phyloP scores from a whole-genome alignment of 345 rosid genomes.

The Pistacia vera region DNA sequence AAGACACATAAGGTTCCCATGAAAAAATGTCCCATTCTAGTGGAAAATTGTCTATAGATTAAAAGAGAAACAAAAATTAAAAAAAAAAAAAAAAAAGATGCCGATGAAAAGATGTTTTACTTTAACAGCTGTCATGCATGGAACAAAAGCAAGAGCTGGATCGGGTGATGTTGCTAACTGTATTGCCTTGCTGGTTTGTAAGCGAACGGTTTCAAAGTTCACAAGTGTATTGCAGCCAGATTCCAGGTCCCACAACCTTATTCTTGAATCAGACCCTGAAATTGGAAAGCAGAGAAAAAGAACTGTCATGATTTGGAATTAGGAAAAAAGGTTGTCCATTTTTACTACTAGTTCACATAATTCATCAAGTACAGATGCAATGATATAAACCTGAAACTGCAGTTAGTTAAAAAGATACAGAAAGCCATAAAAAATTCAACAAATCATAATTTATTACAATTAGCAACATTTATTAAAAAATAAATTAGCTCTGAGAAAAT shows the following conservation, averaged over 20 bases:
- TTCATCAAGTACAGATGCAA: neutral
- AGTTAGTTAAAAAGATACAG: neutral
- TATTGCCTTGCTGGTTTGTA: slow-evolving; percentile 75
- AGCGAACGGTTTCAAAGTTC: slow-evolving; percentile 83
- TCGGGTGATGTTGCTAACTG: slow-evolving; percentile 69
- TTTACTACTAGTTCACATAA: neutral
- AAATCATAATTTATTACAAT: neutral
- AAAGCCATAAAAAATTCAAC: neutral
- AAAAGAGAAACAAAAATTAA: neutral
- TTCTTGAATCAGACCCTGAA: slow-evolving; percentile 92
- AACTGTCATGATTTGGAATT: neutral
- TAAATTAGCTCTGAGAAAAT: neutral
- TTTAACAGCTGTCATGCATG: slow-evolving; percentile 83
- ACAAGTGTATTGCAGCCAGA: slow-evolving; percentile 93
- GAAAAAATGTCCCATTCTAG: slow-evolving; percentile 6
- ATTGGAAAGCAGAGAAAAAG: slow-evolving; percentile 11
- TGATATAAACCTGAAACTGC: neutral
- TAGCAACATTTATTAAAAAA: neutral
- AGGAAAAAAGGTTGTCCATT: neutral
- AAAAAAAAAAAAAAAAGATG: neutral
- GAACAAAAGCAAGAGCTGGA: slow-evolving; percentile 76
- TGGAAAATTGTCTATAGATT: neutral
- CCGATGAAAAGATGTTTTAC: slow-evolving; percentile 33
- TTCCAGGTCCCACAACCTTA: slow-evolving; percentile 90
- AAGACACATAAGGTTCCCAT: slow-evolving; percentile 8